Base-by-base conservation (phyloP, 192 early-diverging fungal genomes). In the Gryganskiella cystojenkinii region DNA sequence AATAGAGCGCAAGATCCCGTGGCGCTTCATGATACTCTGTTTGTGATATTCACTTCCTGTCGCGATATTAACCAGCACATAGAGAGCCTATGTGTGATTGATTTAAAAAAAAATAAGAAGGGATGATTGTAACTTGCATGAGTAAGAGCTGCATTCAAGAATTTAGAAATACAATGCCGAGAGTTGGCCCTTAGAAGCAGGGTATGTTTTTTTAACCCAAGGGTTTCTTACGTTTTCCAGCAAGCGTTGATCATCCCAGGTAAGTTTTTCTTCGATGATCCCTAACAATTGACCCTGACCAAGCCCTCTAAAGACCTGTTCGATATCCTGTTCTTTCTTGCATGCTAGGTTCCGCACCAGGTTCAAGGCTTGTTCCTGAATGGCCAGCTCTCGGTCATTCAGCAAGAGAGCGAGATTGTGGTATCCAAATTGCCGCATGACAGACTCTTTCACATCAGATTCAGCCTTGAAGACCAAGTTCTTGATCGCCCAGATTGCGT, bases 401-500 rank as follows among this genome's bases (percentile, higher is more conserved):
- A 94, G 65, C 27, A 95, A 76, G 14, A 82, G 84, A 40, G 68
- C 73, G 52, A 95, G 64, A 4, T 71, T 81, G 37, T 86, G 72
- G 80, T 90, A 95, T 6, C 86, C 86, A 43, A 95, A 74, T 15
- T 85, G 82, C 3, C 68, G 62, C 86, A 95, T 93, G 0, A 94
- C 91, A 3, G 73, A 69, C 25, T 80, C 80, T 68, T 95, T 95
- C 11, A 87, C 80, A 0, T 83, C 85, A n/a, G 82, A 80, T 35
- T 91, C 88, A 4, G 93, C 90, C 35, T 87, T 82, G 67, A 80
- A 95, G 4, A 94, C 67, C 31, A 95, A 68, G 78, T 94, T 95
- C 47, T 95, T 95, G 54, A 95, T 70, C 4, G 90, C 90, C 94
- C 94, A 95, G 1, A 94, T 76, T 15, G 87, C 86, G 73, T 95